Evolutionary conservation across 352 stramenopile species (phyloP).

Genomic region (Phytophthora ohioensis): DNA sequence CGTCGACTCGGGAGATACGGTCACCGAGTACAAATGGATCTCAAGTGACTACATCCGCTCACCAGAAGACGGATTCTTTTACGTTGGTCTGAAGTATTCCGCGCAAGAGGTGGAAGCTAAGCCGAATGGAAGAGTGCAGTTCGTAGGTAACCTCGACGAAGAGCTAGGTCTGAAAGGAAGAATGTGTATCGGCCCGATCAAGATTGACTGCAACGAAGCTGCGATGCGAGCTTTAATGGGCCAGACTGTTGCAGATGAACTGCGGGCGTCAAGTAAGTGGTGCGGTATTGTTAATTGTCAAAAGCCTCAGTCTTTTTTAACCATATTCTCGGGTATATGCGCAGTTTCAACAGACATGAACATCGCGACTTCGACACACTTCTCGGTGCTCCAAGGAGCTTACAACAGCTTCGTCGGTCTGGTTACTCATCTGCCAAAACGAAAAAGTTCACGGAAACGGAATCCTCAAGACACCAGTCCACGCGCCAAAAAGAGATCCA

Average conservation of each 20-base stretch:
- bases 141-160: conserved; percentile 32
- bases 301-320: not conserved
- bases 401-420: conserved; percentile 54
- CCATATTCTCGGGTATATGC: not conserved
- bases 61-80: conserved; percentile 73
- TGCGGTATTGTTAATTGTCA: not conserved
- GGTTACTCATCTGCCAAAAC: conserved; percentile 45
- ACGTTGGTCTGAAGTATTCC: conserved; percentile 72
- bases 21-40: conserved; percentile 55
- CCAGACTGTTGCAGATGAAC: conserved; percentile 20
- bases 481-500: conserved; percentile 21
- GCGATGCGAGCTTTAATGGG: conserved; percentile 45
- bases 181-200: conserved; percentile 63
- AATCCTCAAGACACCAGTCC: conserved; percentile 14
- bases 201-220: conserved; percentile 71
- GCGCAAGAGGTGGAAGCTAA: conserved; percentile 20
- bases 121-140: conserved; percentile 29
- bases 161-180: conserved; percentile 68
- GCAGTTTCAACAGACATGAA: conserved; percentile 26
- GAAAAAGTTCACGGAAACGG: conserved; percentile 13
- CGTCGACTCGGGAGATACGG: conserved; percentile 1
- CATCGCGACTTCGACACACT: conserved; percentile 50
- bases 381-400: conserved; percentile 61
- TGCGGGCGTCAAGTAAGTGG: conserved; percentile 27
- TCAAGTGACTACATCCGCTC: conserved; percentile 74